A percentile compares a stretch with the other conserved stretches of the same genome.
Conservation (phyloP, 2,329 filamentous ascomycete genomes). For the Xylaria sp. region DNA sequence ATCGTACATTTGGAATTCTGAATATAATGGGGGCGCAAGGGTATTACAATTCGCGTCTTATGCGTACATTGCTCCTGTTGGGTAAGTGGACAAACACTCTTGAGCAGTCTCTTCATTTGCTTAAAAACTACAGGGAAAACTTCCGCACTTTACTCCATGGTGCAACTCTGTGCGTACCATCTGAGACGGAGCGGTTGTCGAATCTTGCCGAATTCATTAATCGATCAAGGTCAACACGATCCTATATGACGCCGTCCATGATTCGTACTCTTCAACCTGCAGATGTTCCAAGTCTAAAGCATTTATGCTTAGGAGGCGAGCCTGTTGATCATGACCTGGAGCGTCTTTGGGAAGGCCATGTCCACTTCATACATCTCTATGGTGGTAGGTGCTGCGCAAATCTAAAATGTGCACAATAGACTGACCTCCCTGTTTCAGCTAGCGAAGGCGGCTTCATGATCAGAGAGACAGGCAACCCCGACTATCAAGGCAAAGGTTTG, state of each 20-base stretch:
- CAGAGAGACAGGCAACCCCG: slow-evolving; percentile 14
- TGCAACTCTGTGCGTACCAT: slow-evolving; percentile 16
- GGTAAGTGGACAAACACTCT: slow-evolving; percentile 3
- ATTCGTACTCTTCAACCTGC: slow-evolving; percentile 9
- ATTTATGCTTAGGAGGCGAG: slow-evolving; percentile 18
- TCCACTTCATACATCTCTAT: slow-evolving; percentile 17
- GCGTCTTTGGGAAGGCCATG: slow-evolving; percentile 13
- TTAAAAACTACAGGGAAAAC: slow-evolving; percentile 5
- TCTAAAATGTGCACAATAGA: not conserved
- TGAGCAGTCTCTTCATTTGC: slow-evolving; percentile 2
- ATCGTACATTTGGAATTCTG: slow-evolving; percentile 12
- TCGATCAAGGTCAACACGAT: slow-evolving; percentile 7
- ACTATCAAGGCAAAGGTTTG: slow-evolving; percentile 16
- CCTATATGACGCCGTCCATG: slow-evolving; percentile 16
- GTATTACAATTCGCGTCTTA: slow-evolving; percentile 18
- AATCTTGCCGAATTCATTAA: slow-evolving; percentile 16
- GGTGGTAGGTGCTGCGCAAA: slow-evolving; percentile 7
- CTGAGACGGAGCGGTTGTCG: slow-evolving; percentile 6
- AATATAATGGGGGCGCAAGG: slow-evolving; percentile 12
- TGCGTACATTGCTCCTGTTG: slow-evolving; percentile 15
- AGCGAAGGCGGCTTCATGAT: slow-evolving; percentile 18
- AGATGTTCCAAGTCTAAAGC: slow-evolving; percentile 12
- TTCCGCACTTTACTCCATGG: slow-evolving; percentile 15
- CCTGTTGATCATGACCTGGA: slow-evolving; percentile 12
- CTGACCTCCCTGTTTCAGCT: slow-evolving; percentile 7